Conservation (phyloP, 179 eudicot species). For the Beta macrorhiza region DNA sequence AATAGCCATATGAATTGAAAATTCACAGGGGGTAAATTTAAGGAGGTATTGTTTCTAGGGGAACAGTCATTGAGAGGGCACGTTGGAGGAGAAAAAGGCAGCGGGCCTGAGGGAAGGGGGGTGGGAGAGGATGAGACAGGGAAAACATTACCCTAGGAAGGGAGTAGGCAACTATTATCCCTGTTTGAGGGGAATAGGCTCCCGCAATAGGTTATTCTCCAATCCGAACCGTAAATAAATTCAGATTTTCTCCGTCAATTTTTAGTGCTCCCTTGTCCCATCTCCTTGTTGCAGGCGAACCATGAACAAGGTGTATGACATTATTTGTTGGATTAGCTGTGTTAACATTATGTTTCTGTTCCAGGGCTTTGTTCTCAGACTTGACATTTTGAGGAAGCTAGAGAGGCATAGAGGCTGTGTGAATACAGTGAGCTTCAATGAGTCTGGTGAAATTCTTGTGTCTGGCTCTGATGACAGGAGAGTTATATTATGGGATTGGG, state of each 20-base stretch:
- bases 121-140: background rate
- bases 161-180: too few species aligned
- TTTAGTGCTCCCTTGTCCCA: too few species aligned
- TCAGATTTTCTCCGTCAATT: too few species aligned
- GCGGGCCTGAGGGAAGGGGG: background rate
- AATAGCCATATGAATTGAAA: too few species aligned
- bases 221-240: too few species aligned
- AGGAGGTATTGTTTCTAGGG: too few species aligned
- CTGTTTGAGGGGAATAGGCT: too few species aligned
- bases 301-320: background rate
- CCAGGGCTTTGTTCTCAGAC: slow-evolving; percentile 82
- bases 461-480: slow-evolving; percentile 92
- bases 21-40: too few species aligned
- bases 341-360: slow-evolving; percentile 14
- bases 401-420: slow-evolving; percentile 92
- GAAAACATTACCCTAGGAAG: background rate
- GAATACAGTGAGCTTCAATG: slow-evolving; percentile 83
- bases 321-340: background rate
- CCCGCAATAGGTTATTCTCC: too few species aligned
- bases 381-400: slow-evolving; percentile 65
- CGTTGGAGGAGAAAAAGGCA: background rate
- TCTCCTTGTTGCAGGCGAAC: background rate
- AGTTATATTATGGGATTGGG: slow-evolving; percentile 91
- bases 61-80: too few species aligned
- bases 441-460: slow-evolving; percentile 71